phyloP scores from a whole-genome alignment of 169 alveolate genomes.

The Perkinsus marinus region DNA sequence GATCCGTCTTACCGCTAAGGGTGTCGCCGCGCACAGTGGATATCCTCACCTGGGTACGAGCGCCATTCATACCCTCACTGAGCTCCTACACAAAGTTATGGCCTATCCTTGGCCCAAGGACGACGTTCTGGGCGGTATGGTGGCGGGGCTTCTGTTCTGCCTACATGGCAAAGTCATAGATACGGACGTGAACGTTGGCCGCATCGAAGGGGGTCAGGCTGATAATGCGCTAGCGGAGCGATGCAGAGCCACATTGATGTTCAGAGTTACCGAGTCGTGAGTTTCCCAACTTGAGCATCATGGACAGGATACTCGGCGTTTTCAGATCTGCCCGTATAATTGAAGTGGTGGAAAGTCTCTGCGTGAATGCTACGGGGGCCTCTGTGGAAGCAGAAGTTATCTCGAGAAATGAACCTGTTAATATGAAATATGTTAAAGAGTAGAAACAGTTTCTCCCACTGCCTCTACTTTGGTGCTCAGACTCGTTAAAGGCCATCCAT shows the following conservation, averaged over 20 bases:
- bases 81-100: background rate
- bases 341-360: background rate
- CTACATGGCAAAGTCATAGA: background rate
- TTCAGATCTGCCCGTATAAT: background rate
- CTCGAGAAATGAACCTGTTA: background rate
- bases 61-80: background rate
- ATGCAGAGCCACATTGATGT: background rate
- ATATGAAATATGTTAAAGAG: background rate
- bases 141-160: background rate
- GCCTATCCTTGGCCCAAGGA: background rate
- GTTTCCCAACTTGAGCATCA: too few relatives aligned
- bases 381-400: background rate
- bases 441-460: background rate
- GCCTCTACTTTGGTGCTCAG: background rate
- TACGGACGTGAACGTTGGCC: slow-evolving; percentile 1
- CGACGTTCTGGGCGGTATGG: background rate
- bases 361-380: background rate
- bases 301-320: too few relatives aligned
- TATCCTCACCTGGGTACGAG: background rate
- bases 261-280: background rate
- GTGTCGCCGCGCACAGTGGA: slow-evolving; percentile 1
- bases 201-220: slow-evolving; percentile 2
- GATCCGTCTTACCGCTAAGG: background rate
- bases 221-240: background rate
- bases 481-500: background rate